These are phyloP conservation scores for Basidiobolus meristosporus DNA, from an alignment of 371 early-diverging fungal species.

Conservation along the genomic window DNA sequence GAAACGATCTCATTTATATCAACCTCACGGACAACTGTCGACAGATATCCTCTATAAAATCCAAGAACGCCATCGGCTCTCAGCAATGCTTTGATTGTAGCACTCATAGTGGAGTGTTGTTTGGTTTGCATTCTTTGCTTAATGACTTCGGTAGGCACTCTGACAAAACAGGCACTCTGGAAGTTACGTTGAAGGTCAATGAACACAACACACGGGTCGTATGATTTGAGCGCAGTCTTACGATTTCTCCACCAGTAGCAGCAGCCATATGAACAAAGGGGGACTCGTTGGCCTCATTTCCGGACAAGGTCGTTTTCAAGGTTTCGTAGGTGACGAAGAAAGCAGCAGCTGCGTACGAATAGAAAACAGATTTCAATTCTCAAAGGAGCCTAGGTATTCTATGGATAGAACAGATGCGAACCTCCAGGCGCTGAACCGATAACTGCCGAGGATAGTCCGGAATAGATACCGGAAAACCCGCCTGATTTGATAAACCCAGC, in stretches of 20 bases:
- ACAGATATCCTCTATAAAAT: constrained; percentile 80
- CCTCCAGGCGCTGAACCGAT: constrained; percentile 87
- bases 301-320: constrained; percentile 32
- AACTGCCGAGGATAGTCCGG: constrained; percentile 78
- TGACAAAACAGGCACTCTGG: constrained; percentile 74
- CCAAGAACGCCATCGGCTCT: constrained; percentile 59
- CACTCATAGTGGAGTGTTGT: neutral
- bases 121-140: constrained; percentile 88
- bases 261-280: constrained; percentile 72
- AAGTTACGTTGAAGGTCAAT: neutral
- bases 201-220: neutral
- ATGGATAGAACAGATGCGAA: constrained; percentile 11
- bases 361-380: no score
- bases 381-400: no score
- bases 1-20: neutral
- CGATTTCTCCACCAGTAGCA: constrained; percentile 82
- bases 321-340: constrained; percentile 88
- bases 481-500: constrained; percentile 77
- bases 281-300: no score
- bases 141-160: constrained; percentile 90
- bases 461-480: constrained; percentile 81
- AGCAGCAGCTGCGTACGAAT: constrained; percentile 63
- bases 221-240: no score
- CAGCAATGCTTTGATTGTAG: constrained; percentile 3
- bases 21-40: constrained; percentile 72